Base-by-base conservation (phyloP, 179 eudicot genomes). In the Heliamphora ciliata region DNA sequence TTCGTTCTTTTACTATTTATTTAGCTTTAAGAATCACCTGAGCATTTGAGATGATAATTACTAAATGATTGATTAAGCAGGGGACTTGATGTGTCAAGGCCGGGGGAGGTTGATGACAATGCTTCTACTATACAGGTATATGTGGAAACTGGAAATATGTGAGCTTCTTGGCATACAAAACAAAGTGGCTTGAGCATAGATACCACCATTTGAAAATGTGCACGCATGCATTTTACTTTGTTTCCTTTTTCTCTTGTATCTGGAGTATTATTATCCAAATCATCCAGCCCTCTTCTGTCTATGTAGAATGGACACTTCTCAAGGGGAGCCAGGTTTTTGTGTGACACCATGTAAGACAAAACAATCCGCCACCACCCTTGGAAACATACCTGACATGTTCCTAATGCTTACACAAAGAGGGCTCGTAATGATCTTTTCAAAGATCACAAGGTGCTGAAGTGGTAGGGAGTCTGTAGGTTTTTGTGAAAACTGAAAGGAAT, bases 71-170 rank as follows among this genome's bases (percentile, higher is more conserved):
- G 79, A 64, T 87, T 86, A 52, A 82, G 82, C 79, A 95, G 98
- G 94, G 98, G 98, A 85, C 89, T 91, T 82, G 98, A 92, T 81
- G 92, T 84, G 80, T 88, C 95, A 83, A 90, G 90, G 86, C 91
- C 93, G 60, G 95, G 97, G 55, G 95, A 92, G 68, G 84, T 75
- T 55, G 94, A 92, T 60, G 94, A 91, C 82, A 91, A 84, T 87
- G 85, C 86, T 79, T 81, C 89, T 72, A 89, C 88, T 83, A 82
- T 95, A 85, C 98, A 95, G 98, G 98, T 93, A 86, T 76, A n/a
- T n/a, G 74, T 24, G 18, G 67, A 60, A 68, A 66, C 8, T 18
- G 55, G 10, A 64, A 58, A 66, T 9, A 6, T 76, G 58, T 58
- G 79, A 64, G n/a, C 24, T 72, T 56, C 21, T n/a, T 80, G 80